Evolutionary conservation across 306 rosid species (phyloP).

Genomic region (Vigna radiata): DNA sequence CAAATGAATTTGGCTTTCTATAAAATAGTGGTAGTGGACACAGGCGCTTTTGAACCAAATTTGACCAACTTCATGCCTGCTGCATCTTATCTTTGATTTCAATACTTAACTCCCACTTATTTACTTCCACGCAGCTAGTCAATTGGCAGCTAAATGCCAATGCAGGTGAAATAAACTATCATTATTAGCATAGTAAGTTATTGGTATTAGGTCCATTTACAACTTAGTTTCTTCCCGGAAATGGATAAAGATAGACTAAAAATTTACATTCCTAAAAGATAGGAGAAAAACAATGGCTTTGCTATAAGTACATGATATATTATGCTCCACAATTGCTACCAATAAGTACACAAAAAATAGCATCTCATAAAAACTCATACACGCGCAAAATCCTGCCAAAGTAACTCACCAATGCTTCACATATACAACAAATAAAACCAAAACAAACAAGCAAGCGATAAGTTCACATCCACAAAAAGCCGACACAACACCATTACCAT

Average conservation of each 20-base stretch:
- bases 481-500: neutral
- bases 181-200: neutral
- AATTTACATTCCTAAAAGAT: slow-evolving; percentile 16
- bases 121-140: neutral
- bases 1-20: slow-evolving; percentile 3
- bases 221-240: neutral
- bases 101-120: neutral
- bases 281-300: neutral
- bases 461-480: neutral
- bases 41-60: neutral
- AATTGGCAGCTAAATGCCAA: slow-evolving; percentile 3
- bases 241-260: neutral
- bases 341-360: neutral
- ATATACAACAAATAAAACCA: neutral
- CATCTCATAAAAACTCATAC: neutral
- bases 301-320: neutral
- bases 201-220: neutral
- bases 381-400: neutral
- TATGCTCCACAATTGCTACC: neutral
- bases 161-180: neutral
- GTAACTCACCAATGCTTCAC: neutral
- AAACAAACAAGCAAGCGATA: neutral
- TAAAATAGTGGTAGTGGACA: neutral
- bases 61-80: neutral
- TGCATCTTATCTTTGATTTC: neutral